Conservation (phyloP, 164 flowering plant species). For the Tetrastigma voinierianum region DNA sequence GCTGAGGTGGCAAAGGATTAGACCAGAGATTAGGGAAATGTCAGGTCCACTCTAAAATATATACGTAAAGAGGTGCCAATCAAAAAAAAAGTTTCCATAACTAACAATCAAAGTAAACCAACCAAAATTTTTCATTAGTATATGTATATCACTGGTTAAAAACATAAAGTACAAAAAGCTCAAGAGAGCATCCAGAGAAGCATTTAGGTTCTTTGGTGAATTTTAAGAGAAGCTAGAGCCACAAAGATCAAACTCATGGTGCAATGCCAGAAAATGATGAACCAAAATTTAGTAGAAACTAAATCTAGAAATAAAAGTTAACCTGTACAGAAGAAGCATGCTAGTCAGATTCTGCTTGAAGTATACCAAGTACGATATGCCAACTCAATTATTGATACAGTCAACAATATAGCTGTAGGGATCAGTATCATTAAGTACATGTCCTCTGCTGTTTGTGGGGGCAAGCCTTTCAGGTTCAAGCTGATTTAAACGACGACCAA, state of each 20-base stretch:
- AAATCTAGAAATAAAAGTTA: neutral
- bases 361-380: neutral
- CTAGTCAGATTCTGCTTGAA: neutral
- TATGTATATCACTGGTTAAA: no score
- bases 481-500: neutral
- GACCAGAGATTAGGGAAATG: no score
- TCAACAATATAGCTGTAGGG: neutral
- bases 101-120: neutral
- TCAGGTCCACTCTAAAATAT: no score
- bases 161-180: neutral
- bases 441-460: neutral
- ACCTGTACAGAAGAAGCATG: neutral
- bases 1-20: no score
- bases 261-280: neutral
- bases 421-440: neutral
- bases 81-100: neutral
- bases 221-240: neutral
- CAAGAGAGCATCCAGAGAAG: neutral
- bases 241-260: neutral
- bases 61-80: no score
- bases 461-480: neutral
- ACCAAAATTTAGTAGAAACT: neutral
- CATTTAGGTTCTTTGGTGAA: neutral
- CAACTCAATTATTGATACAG: neutral
- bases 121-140: neutral